Base-by-base conservation (phyloP, 306 rosid species). In the Astragalus glycyphyllos region DNA sequence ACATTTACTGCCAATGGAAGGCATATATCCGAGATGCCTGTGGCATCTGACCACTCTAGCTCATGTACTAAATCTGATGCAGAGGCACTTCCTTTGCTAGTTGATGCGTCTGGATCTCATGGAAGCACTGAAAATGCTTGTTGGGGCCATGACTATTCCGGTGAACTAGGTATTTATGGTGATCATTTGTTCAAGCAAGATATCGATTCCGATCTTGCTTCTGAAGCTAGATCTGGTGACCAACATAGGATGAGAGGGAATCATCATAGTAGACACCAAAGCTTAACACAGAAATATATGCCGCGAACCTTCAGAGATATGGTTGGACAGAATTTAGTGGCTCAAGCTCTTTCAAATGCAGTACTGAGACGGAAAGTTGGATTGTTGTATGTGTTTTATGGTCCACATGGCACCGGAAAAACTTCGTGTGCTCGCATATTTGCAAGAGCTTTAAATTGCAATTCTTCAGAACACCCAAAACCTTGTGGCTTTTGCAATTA, bases 401-500 rank as follows among this genome's bases (percentile, higher is more conserved):
- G 99, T 68, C 97, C 99, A 56, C 99, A 87, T 77, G 99, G 99
- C 51, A 95, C 97, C 1, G 99, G 99, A 31, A 95, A 95, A 76
- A 95, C 97, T 8, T 91, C 99, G 1, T 86, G 87, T 68, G 99
- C 99, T 68, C 97, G 96, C 15, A 81, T 95, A 68, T 89, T 95
- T 81, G 89, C 99, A 11, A 84, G 90, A 84, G 97, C 99, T 79
- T 80, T 95, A 73, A 95, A 89, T 82, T 95, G 99, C 81, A 92
- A 74, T 79, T 86, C 99, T 70, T 38, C 81, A 51, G 97, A 89
- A 44, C 91, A 81, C 78, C 84, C 86, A 12, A 91, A 87, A 72
- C 97, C 99, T 69, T 95, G 99, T 72, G 97, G 99, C 54, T 82
- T 89, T 78, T 95, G 97, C 92, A 85, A 86, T 82, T 86, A 92